These are phyloP conservation scores for Manihot esculenta DNA, from an alignment of 441 rosid genomes.

Conservation along the genomic window DNA sequence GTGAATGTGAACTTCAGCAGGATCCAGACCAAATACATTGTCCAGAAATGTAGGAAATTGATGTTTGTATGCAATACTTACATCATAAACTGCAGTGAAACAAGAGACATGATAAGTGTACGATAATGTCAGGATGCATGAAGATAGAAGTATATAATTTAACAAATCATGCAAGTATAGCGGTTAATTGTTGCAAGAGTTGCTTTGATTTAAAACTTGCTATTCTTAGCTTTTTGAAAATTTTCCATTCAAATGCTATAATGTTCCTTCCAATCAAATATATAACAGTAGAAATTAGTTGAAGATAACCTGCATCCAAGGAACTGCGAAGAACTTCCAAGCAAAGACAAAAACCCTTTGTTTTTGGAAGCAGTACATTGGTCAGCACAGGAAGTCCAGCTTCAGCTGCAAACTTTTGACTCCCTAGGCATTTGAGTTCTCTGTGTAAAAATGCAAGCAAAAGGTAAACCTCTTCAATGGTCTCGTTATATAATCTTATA, in stretches of 20 bases:
- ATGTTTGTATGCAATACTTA: slow-evolving; percentile 81
- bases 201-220: not conserved
- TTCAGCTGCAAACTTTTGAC: slow-evolving; percentile 75
- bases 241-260: not conserved
- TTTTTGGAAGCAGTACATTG: slow-evolving; percentile 84
- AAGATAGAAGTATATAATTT: not conserved
- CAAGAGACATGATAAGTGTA: not conserved
- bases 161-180: not conserved
- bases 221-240: not conserved
- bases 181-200: not conserved
- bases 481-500: not conserved
- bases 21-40: slow-evolving; percentile 83
- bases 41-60: slow-evolving; percentile 79
- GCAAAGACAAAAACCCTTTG: slow-evolving; percentile 77
- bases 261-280: not conserved
- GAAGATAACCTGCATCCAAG: slow-evolving; percentile 74
- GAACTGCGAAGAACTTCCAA: slow-evolving; percentile 64
- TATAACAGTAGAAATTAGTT: not conserved
- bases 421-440: slow-evolving; percentile 68
- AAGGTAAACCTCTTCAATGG: not conserved
- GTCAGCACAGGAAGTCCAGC: slow-evolving; percentile 71
- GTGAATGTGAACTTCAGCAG: slow-evolving; percentile 91
- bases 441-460: slow-evolving; percentile 47
- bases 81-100: slow-evolving; percentile 81
- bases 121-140: not conserved